Evolutionary conservation across 441 rosid species (phyloP).

Genomic region (Erodium chrysanthum): DNA sequence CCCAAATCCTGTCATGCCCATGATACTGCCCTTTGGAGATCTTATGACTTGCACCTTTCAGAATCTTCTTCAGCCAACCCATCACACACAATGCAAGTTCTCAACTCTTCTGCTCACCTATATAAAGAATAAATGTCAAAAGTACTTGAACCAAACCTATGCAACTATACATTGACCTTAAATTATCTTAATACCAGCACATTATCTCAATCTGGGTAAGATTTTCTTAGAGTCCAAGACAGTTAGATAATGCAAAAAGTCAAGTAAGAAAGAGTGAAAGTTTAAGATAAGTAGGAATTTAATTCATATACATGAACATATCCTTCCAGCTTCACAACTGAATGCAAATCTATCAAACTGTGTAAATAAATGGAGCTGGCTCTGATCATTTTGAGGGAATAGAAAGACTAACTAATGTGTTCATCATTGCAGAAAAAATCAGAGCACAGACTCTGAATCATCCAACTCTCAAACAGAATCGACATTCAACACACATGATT

Average conservation of each 20-base stretch:
- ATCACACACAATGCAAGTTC: conserved; percentile 37
- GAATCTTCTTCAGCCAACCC: conserved; percentile 85
- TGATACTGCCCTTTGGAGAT: not conserved
- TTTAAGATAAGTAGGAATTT: too few relatives aligned
- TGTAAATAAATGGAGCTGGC: not conserved
- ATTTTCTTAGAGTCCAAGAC: too few relatives aligned
- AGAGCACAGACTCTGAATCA: not conserved
- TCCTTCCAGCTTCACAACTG: not conserved
- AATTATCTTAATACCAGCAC: too few relatives aligned
- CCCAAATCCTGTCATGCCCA: conserved; percentile 26
- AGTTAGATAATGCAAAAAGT: not conserved
- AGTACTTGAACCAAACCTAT: conserved; percentile 16
- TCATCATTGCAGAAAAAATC: not conserved
- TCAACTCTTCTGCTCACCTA: conserved; percentile 30
- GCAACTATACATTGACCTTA: conserved; percentile 6
- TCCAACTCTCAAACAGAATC: not conserved
- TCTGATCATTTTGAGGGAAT: not conserved
- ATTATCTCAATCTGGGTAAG: not conserved
- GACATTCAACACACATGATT: not conserved
- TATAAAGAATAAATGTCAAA: not conserved
- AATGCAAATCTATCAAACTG: not conserved
- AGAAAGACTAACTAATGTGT: not conserved
- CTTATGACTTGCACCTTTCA: conserved; percentile 63
- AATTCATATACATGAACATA: too few relatives aligned
- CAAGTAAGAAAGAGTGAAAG: too few relatives aligned